These are phyloP conservation scores for Teratosphaeria zuluensis DNA, from an alignment of 2,329 filamentous ascomycete genomes.

Conservation along the genomic window DNA sequence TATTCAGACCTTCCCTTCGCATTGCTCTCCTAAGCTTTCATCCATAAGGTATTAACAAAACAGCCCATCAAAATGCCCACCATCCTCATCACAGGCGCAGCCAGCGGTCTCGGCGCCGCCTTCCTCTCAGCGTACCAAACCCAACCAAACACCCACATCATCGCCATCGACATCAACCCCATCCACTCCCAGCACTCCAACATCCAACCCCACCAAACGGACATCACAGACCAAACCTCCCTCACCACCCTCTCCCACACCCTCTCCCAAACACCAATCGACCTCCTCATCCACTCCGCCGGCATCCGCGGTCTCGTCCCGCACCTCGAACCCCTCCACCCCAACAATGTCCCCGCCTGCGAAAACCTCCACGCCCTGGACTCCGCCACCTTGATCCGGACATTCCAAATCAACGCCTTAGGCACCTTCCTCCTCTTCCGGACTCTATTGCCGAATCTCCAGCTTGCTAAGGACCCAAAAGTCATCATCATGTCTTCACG, in stretches of 20 bases:
- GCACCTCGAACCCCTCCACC: constrained; percentile 13
- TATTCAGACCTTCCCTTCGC: too few species aligned
- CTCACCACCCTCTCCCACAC: constrained; percentile 13
- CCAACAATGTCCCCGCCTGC: constrained; percentile 28
- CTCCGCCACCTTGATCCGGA: constrained; percentile 27
- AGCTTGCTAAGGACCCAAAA: constrained; percentile 15
- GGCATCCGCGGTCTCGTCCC: constrained; percentile 37
- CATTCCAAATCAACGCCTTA: constrained; percentile 34
- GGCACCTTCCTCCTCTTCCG: constrained; percentile 34
- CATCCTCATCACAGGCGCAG: constrained; percentile 29
- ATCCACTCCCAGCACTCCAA: constrained; percentile 10
- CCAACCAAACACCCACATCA: constrained; percentile 15
- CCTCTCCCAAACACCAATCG: constrained; percentile 20
- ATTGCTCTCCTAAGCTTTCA: too few species aligned
- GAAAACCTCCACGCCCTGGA: constrained; percentile 35
- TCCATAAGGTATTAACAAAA: neutral
- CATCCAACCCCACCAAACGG: constrained; percentile 14
- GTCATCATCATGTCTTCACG: constrained; percentile 36
- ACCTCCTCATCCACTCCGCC: constrained; percentile 35
- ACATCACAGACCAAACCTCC: constrained; percentile 19
- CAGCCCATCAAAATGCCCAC: constrained; percentile 5
- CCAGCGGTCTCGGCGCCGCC: constrained; percentile 29
- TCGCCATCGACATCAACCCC: constrained; percentile 23
- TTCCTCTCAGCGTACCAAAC: constrained; percentile 22
- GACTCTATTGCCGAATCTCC: constrained; percentile 28